Evolutionary conservation across 1,284 basidiomycete species (phyloP).

Genomic region (Fomitopsis pinicola): DNA sequence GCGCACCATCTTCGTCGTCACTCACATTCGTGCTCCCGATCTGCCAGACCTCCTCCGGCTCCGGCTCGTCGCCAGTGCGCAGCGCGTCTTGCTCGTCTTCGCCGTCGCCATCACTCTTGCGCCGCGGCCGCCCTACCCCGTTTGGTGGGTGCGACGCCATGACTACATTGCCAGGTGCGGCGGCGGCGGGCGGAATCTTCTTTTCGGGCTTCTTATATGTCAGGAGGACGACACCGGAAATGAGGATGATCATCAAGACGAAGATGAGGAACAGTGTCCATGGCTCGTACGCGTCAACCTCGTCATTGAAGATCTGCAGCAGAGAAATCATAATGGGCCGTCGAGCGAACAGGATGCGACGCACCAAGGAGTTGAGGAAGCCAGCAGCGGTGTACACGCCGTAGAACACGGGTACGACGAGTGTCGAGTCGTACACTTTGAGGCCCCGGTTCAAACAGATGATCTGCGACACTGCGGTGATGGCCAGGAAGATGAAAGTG

Average conservation of each 20-base stretch:
- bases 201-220: conserved; percentile 80
- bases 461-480: conserved; percentile 86
- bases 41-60: conserved; percentile 54
- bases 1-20: conserved; percentile 47
- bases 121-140: conserved; percentile 8
- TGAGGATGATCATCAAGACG: conserved; percentile 77
- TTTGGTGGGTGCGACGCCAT: conserved; percentile 9
- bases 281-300: conserved; percentile 76
- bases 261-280: conserved; percentile 89
- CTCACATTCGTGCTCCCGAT: conserved; percentile 50
- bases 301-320: conserved; percentile 69
- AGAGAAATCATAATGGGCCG: background rate
- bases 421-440: conserved; percentile 73
- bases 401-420: conserved; percentile 73
- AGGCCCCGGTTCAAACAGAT: conserved; percentile 86
- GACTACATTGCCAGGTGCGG: conserved; percentile 7
- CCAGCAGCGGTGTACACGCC: conserved; percentile 63
- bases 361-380: conserved; percentile 63
- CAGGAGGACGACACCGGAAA: conserved; percentile 82
- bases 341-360: background rate
- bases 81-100: conserved; percentile 37
- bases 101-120: conserved; percentile 15
- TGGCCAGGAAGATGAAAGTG: conserved; percentile 74
- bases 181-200: conserved; percentile 12
- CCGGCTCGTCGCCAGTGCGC: conserved; percentile 29